Percentiles rank a stretch among this genome's conserved stretches.
phyloP scores from a whole-genome alignment of 2,329 filamentous ascomycete species.

The Allantophomopsis cytisporea region DNA sequence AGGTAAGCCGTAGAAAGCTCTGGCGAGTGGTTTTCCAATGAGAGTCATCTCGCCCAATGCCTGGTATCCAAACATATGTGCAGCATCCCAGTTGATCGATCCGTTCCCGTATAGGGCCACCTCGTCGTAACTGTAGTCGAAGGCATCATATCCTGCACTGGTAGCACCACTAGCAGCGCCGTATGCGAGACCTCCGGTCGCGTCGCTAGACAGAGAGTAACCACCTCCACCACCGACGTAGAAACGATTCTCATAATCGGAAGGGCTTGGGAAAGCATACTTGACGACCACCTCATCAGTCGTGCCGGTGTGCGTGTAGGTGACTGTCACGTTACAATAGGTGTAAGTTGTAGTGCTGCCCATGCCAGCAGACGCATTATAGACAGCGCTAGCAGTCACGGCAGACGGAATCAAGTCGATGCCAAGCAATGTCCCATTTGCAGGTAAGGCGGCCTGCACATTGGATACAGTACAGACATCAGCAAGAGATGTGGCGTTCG shows the following conservation, averaged over 20 bases:
- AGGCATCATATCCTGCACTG: constrained; percentile 28
- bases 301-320: constrained; percentile 20
- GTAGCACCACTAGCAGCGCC: constrained; percentile 26
- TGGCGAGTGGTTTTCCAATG: constrained; percentile 28
- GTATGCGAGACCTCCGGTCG: constrained; percentile 26
- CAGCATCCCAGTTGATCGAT: constrained; percentile 33
- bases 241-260: constrained; percentile 28
- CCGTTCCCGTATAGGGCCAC: constrained; percentile 32
- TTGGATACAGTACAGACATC: constrained; percentile 27
- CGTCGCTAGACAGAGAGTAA: constrained; percentile 22
- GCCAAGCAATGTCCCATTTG: constrained; percentile 25
- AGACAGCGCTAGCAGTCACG: constrained; percentile 24
- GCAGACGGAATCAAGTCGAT: constrained; percentile 25
- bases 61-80: constrained; percentile 35
- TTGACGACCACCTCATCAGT: constrained; percentile 19
- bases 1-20: constrained; percentile 22
- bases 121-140: constrained; percentile 21
- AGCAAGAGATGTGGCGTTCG: constrained; percentile 20
- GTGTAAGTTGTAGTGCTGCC: constrained; percentile 13
- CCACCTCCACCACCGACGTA: constrained; percentile 30
- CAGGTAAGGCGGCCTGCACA: constrained; percentile 25
- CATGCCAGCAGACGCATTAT: constrained; percentile 16
- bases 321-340: constrained; percentile 23
- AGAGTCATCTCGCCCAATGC: constrained; percentile 35
- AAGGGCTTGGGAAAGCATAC: constrained; percentile 20